Evolutionary conservation across 2,329 filamentous ascomycete genomes (phyloP), one percentile per base, ranked within the genome.

Genomic region (Raffaelea arxii): DNA sequence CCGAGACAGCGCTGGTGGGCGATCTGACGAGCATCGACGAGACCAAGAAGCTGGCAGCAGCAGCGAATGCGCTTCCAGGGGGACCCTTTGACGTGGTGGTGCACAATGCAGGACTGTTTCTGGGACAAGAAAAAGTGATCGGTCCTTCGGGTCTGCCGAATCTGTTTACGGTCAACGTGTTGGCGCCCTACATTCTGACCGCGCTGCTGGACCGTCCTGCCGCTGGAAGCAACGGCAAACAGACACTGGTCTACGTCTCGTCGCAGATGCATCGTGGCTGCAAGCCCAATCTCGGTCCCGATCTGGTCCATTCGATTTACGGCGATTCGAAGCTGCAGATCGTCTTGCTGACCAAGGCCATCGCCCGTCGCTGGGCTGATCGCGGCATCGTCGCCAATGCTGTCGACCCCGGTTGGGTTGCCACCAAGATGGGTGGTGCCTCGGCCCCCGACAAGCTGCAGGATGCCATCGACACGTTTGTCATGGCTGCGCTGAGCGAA

Each of bases 121-220:
- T 58, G 25, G 68, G 68, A 16, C 52, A 64, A 57, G 51, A 53
- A 23, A 39, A 44, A 12, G 44, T 55, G 21, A 37, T 65, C 59
- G 49, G 60, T 55, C 44, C 68, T 25, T 57, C 57, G n/a, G 58
- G 57, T 3, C 51, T 76, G 21, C 69, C 73, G 0, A 63, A 65
- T 2, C 62, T 77, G 1, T 73, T 77, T 41, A 67, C 72, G 1
- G 73, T 78, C 40, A 80, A 80, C 53, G 74, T 68, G 0, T 54
- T 80, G 1, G 75, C 77, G 16, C 76, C 77, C 1, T 80, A 78
- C 52, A 63, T 80, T 5, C 61, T 80, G 3, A 72, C 74, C 0
- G 69, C 65, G 23, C 56, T 75, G 10, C 69, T 79, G 58, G 56
- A 65, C 3, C 65, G 63, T 18, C 74, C 71, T 1, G 10, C 19